These are phyloP conservation scores for Brettanomyces bruxellensis DNA, from an alignment of 805 yeast genomes.

Conservation along the genomic window DNA sequence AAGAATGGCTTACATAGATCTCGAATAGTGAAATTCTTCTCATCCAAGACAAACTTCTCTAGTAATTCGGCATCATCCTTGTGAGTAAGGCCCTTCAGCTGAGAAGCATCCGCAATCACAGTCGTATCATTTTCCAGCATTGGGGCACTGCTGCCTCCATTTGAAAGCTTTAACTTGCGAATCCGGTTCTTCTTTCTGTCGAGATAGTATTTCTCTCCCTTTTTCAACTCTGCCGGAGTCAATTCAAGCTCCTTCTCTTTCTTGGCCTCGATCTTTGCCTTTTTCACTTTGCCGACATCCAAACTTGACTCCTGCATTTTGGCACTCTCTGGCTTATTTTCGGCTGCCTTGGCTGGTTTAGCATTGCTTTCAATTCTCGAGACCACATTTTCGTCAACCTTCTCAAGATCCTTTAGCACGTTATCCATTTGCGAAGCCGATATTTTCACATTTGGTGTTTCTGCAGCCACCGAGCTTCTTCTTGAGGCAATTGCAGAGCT, in stretches of 20 bases:
- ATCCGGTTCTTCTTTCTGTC: conserved; percentile 10
- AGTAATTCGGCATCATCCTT: conserved; percentile 33
- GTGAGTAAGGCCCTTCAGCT: conserved; percentile 23
- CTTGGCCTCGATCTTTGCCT: conserved; percentile 2
- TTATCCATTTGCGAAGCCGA: conserved; percentile 2
- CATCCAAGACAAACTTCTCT: conserved; percentile 37
- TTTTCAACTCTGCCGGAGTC: conserved; percentile 3
- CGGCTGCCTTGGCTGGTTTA: background rate
- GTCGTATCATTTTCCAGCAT: conserved; percentile 4
- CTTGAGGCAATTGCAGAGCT: conserved; percentile 1
- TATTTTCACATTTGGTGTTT: conserved; percentile 1
- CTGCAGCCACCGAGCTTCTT: conserved; percentile 7
- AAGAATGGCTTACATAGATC: conserved; percentile 62
- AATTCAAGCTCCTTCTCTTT: conserved; percentile 1
- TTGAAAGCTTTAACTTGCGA: conserved; percentile 16
- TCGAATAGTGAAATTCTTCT: conserved; percentile 49
- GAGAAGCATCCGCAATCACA: conserved; percentile 15
- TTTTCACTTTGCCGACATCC: background rate
- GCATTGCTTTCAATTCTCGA: background rate
- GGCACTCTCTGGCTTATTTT: conserved; percentile 1
- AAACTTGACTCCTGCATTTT: background rate
- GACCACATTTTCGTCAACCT: background rate
- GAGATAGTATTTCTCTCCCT: conserved; percentile 9
- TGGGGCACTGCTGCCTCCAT: conserved; percentile 5
- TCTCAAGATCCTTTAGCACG: no score